Evolutionary conservation across 2,329 filamentous ascomycete genomes (phyloP), one percentile per base, ranked within the genome.

Genomic region (Drechslerella dactyloides): DNA sequence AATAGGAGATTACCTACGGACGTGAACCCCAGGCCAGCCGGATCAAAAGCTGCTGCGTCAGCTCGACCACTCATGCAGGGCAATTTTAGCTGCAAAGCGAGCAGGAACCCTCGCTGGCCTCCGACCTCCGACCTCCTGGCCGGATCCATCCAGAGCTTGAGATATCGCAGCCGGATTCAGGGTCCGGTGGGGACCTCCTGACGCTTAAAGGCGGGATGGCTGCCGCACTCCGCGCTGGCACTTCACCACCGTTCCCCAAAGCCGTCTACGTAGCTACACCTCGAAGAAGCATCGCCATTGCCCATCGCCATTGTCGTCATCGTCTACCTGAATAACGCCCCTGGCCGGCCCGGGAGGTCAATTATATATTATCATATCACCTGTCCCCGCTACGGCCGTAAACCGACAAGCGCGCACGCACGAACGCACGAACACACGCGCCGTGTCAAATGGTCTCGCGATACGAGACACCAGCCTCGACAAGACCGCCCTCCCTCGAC

Each of bases 381-480:
- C 27, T 8, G 27, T 8, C 27, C 27, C 37, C 13, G 37, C 37
- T 42, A 13, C 13, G n/a, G 37, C 11, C 15, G n/a, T 15, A n/a
- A n/a, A n/a, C n/a, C n/a, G n/a, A n/a, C n/a, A n/a, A n/a, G n/a
- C n/a, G n/a, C n/a, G n/a, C n/a, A n/a, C n/a, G n/a, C n/a, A n/a
- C n/a, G n/a, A n/a, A n/a, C n/a, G n/a, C n/a, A n/a, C n/a, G n/a
- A n/a, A 13, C 37, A 42, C 3, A 17, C 37, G 37, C n/a, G 37
- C 37, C 15, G 17, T 52, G 21, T 56, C 64, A 69, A 44, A 61
- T 69, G 56, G 52, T 69, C 63, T 42, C n/a, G n/a, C 27, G 50
- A 59, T 10, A 24, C 46, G 52, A 54, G 19, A 51, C 24, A 57
- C 44, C 35, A 42, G 24, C 52, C 52, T 40, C n/a, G 33, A 40